Base-by-base conservation (phyloP, 306 rosid species). In the Hippophae gyantsensis region DNA sequence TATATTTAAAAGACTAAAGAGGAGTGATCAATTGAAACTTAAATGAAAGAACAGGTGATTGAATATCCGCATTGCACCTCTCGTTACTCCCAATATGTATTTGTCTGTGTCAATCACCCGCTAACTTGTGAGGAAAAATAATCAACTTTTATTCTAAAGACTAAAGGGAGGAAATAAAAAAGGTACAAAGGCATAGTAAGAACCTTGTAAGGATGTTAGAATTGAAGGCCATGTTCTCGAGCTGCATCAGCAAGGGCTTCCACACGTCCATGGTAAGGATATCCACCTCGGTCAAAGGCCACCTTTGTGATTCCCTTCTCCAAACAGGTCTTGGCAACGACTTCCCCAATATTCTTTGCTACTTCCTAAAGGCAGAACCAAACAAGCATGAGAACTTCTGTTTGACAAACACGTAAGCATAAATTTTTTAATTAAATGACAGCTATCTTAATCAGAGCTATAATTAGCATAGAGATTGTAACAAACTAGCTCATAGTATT, bases 241-340 rank as follows among this genome's bases (percentile, higher is more conserved):
- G 99, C 97, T 40, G 99, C 85, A 48, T 68, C 78, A 6, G 97
- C 99, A 43, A 93, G 76, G 53, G 95, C 96, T 78, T 89, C 72
- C 10, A 93, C 82, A 57, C 99, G 97, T 13, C 99, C 97, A 62
- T 93, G 99, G 72, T 93, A 93, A 1, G 94, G 95, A 73, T 81
- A 85, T 55, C 98, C 96, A 74, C 96, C 98, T 13, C 96, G 67
- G 74, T 92, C 98, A 48, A 85, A 92, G 68, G 88, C 96, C 61
- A 92, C 96, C 72, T 83, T 87, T 56, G 92, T 76, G 69, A 92
- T 92, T 43, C 98, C 98, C 64, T 87, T 92, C 81, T 85, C 96
- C 67, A 87, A 44, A 78, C 98, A 92, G 7, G 78, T 77, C 73
- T 76, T 87, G 54, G 98, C 96, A 48, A 93, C 86, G 73, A 76